phyloP scores from a whole-genome alignment of 768 basidiomycete genomes.

The Serendipita vermifera region DNA sequence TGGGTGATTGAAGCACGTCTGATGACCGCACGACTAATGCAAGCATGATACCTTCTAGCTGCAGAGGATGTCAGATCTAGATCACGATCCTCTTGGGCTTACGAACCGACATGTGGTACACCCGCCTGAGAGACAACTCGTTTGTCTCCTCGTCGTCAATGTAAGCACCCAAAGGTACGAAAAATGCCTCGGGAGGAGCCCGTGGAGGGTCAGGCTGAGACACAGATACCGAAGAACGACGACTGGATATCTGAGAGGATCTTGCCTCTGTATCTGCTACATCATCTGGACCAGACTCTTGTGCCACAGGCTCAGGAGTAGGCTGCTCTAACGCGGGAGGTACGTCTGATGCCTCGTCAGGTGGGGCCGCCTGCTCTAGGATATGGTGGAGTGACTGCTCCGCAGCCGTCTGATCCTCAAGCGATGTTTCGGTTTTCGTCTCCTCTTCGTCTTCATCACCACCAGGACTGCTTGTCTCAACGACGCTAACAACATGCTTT shows the following conservation, averaged over 20 bases:
- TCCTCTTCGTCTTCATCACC: not conserved
- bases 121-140: not conserved
- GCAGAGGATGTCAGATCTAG: not conserved
- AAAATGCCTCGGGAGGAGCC: not conserved
- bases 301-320: no score
- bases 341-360: no score
- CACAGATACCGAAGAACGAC: no score
- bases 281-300: no score
- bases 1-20: conserved; percentile 3
- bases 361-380: no score
- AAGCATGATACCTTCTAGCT: conserved; percentile 4
- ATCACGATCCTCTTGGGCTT: not conserved
- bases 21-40: not conserved
- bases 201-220: no score
- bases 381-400: not conserved
- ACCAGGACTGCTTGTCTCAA: not conserved
- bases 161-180: conserved; percentile 1
- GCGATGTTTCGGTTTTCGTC: not conserved
- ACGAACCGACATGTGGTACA: conserved; percentile 8
- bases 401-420: not conserved
- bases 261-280: no score
- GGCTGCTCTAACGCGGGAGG: no score
- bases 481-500: no score
- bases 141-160: conserved; percentile 2
- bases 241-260: no score